These are phyloP conservation scores for Fusarium kyushuense DNA, from an alignment of 2,329 filamentous ascomycete genomes.

Conservation along the genomic window DNA sequence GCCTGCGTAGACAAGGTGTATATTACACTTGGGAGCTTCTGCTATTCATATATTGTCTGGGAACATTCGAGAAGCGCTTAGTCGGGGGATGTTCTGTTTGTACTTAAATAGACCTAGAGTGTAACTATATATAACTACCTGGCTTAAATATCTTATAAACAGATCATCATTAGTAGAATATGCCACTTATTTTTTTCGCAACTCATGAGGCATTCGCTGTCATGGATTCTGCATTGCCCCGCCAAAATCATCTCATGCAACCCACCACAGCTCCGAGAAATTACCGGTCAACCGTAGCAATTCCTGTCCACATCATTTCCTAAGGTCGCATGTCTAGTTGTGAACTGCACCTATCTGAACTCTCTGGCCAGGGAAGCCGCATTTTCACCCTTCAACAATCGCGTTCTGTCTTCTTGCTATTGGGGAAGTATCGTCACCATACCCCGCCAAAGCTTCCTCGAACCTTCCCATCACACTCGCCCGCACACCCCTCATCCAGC, in stretches of 20 bases:
- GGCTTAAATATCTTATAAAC: not conserved
- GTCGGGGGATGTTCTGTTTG: not conserved
- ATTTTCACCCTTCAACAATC: slow-evolving; percentile 32
- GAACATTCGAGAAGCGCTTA: not conserved
- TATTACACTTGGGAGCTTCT: not conserved
- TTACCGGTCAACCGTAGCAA: slow-evolving; percentile 47
- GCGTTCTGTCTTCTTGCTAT: slow-evolving; percentile 1
- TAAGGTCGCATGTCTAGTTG: slow-evolving; percentile 28
- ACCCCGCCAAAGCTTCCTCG: slow-evolving; percentile 31
- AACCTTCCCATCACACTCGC: slow-evolving; percentile 19
- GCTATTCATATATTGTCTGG: not conserved
- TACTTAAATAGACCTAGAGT: not conserved
- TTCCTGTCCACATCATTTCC: slow-evolving; percentile 47
- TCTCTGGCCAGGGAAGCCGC: slow-evolving; percentile 44
- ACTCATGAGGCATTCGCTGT: slow-evolving; percentile 19
- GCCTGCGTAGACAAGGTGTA: too few species aligned
- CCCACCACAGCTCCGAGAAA: slow-evolving; percentile 48
- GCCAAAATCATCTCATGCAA: slow-evolving; percentile 42
- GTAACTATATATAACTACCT: not conserved
- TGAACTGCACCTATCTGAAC: slow-evolving; percentile 31
- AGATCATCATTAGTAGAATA: not conserved
- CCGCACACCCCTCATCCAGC: slow-evolving; percentile 38
- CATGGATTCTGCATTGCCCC: slow-evolving; percentile 39
- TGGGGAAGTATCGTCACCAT: slow-evolving; percentile 24
- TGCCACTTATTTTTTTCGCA: not conserved